These are phyloP conservation scores for Grosmannia huntii DNA, from an alignment of 2,329 filamentous ascomycete species.

Conservation along the genomic window DNA sequence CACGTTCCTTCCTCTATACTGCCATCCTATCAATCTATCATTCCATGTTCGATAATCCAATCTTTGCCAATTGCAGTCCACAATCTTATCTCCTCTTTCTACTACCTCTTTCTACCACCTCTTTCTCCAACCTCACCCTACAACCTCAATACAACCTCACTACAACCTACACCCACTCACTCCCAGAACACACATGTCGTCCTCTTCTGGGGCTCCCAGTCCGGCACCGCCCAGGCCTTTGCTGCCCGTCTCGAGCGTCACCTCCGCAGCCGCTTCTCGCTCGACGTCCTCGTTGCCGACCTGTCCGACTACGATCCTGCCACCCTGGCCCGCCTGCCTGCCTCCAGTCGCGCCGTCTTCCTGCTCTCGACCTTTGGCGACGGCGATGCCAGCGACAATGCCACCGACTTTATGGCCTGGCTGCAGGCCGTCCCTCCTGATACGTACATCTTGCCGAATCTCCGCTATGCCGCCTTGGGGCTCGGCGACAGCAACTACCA, in stretches of 20 bases:
- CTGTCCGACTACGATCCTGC: conserved; percentile 29
- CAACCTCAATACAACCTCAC: no score
- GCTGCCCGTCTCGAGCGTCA: conserved; percentile 23
- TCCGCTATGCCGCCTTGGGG: conserved; percentile 24
- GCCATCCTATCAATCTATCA: no score
- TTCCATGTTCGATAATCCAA: no score
- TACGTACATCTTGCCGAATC: conserved; percentile 5
- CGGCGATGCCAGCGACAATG: conserved; percentile 27
- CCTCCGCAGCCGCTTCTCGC: conserved; percentile 16
- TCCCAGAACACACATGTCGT: neutral
- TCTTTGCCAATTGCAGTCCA: no score
- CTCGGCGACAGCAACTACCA: conserved; percentile 25
- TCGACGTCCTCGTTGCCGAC: conserved; percentile 20
- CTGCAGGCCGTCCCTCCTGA: conserved; percentile 12
- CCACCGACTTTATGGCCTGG: conserved; percentile 18
- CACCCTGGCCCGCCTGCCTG: conserved; percentile 18
- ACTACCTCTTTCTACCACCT: no score
- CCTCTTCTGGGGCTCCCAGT: conserved; percentile 22
- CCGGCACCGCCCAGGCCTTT: conserved; percentile 30
- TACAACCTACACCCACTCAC: no score
- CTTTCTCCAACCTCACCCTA: no score
- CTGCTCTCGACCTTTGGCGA: conserved; percentile 27
- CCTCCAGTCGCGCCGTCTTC: conserved; percentile 20
- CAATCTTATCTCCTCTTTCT: no score
- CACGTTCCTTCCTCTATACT: no score